Evolutionary conservation across 2,329 filamentous ascomycete genomes (phyloP), one percentile per base, ranked within the genome.

Genomic region (Juglanconis oblonga): DNA sequence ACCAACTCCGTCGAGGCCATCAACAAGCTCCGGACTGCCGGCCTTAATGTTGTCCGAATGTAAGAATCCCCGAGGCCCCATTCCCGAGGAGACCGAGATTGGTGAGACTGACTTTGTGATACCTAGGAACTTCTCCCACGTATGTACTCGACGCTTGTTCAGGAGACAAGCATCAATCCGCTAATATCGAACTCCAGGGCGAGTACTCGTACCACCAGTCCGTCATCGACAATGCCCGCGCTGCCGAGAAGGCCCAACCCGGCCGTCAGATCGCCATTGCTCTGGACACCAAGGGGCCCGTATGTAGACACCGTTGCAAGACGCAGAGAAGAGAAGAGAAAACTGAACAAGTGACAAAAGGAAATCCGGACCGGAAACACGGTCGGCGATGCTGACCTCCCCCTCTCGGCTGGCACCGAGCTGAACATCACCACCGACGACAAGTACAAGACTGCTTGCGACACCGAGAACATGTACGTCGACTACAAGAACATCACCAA

Each of bases 401-500:
- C 93, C 67, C 93, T 99, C 77, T 79, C 86, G 67, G 90, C 87
- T 55, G 94, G 94, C 69, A 86, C 87, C 66, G 82, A 96, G 79
- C 79, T 99, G 77, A 97, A 96, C 85, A 90, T 99, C 79, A 97
- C 95, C 73, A 99, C 95, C 62, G 93, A 99, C 74, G 93, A 98
- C 53, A 81, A 92, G 74, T 98, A 97, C 77, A 90, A 89, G 69
- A 90, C 89, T 59, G 79, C 86, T 61, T 93, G 89, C 72, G 90
- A 96, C 77, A 88, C 91, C 70, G 85, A 93, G 80, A 96, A 97
- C 84, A 96, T 99, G 95, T 97, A 92, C 73, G 90, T 98, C 72
- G 94, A 98, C 83, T 98, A 99, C 85, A 96, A 96, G 88, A 99
- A 99, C 85, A 98, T 99, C 79, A 97, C 94, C 79, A 97, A 96